Evolutionary conservation across 2,329 filamentous ascomycete species (phyloP), one percentile per base, ranked within the genome.

Genomic region (Meredithiella fracta): DNA sequence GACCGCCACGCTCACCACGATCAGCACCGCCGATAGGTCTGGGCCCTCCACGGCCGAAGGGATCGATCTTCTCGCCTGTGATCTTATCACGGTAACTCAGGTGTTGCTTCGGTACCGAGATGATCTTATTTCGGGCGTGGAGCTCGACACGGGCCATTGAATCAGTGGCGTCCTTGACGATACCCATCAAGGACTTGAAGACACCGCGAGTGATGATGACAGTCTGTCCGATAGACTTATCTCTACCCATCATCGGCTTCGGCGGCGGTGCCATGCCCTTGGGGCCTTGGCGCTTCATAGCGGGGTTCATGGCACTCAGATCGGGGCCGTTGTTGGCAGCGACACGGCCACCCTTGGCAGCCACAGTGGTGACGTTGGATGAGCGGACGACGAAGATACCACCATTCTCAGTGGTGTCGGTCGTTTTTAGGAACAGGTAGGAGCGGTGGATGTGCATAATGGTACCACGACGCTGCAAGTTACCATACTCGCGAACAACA

Each of bases 381-480:
- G 87, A 85, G 60, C 90, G 82, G 15, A 86, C 84, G 34, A 97
- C 91, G 63, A 94, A 94, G 8, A 97, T 83, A 60, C 92, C 81
- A 0, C 87, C 83, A 64, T 96, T 94, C 65, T 97, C 89, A 47
- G 82, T 85, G 55, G 83, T 82, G 47, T 85, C 79, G 60, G 90
- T 83, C 65, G 86, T 94, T 65, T 94, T 86, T 55, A 94, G 73
- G 72, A 94, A 98, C 17, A 96, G 78, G 65, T 82, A 94, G n/a
- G 87, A 88, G 53, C 92, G 83, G 67, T 97, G 84, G 57, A 98
- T 90, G 67, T 97, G 91, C 57, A 95, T 79, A 61, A 98, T 94
- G 62, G 86, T 86, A 62, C 92, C 92, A 63, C 84, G 82, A 56
- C 88, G 83, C 62, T 84, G 80, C 69, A 95, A 89, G 34, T 91